Conservation (phyloP, 78 protist genomes). For the Guillardia theta region DNA sequence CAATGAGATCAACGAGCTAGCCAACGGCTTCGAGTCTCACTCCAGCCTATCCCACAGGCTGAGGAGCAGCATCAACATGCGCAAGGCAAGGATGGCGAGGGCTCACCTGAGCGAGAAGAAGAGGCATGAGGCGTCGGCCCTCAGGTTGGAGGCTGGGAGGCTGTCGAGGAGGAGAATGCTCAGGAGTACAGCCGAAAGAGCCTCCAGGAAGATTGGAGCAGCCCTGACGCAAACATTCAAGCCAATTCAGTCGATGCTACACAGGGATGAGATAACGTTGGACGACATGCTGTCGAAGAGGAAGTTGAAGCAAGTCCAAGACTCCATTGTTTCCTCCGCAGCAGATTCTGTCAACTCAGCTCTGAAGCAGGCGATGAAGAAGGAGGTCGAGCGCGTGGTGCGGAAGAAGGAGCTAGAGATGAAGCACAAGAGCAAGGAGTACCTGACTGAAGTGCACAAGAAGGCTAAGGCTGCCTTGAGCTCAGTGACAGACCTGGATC, state of each 20-base stretch:
- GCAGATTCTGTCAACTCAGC: not conserved
- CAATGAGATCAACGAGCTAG: not conserved
- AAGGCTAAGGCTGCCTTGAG: not conserved
- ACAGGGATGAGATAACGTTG: not conserved
- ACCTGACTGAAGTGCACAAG: not conserved
- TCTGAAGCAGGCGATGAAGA: not conserved
- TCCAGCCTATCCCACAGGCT: not conserved
- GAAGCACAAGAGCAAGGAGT: not conserved
- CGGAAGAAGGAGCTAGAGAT: not conserved
- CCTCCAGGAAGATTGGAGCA: not conserved
- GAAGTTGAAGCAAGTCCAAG: not conserved
- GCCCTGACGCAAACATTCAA: not conserved
- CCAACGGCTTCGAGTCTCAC: not conserved
- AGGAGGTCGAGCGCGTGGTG: not conserved
- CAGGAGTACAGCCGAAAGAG: not conserved
- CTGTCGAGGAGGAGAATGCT: not conserved
- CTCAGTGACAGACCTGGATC: not conserved
- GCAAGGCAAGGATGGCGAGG: not conserved
- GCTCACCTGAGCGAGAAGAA: not conserved
- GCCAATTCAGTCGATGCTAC: not conserved
- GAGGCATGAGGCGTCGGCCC: not conserved
- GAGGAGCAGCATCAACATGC: not conserved
- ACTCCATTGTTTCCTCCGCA: not conserved
- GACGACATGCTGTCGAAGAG: not conserved
- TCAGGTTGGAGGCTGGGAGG: conserved; percentile 23